Evolutionary conservation across 1,284 basidiomycete species (phyloP).

Genomic region (Leccinum subrobustum): DNA sequence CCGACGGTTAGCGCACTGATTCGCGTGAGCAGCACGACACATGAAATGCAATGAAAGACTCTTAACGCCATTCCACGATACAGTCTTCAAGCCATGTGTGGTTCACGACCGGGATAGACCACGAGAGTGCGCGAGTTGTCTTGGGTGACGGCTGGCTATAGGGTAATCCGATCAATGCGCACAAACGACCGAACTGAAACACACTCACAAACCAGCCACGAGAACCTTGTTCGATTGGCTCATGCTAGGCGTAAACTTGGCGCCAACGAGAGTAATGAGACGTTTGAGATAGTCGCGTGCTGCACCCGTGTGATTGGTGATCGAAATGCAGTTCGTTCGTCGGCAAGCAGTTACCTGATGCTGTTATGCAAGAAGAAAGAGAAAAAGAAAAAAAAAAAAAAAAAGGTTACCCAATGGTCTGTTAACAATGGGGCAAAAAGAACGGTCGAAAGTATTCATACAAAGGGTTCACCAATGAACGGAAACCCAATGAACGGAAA

Average conservation of each 20-base stretch:
- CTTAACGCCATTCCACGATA: slow-evolving; percentile 66
- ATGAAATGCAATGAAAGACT: background rate
- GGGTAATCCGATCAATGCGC: background rate
- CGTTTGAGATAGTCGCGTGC: slow-evolving; percentile 84
- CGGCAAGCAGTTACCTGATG: too few relatives aligned
- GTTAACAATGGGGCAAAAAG: too few relatives aligned
- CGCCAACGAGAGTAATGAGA: slow-evolving; percentile 76
- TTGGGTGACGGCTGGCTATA: slow-evolving; percentile 26
- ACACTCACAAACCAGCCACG: slow-evolving; percentile 77
- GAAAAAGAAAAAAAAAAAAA: too few relatives aligned
- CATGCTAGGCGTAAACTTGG: slow-evolving; percentile 79
- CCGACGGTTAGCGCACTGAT: slow-evolving; percentile 52
- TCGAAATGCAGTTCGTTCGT: slow-evolving; percentile 49
- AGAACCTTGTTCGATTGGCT: slow-evolving; percentile 72
- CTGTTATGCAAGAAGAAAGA: too few relatives aligned
- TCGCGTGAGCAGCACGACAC: background rate
- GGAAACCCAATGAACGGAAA: too few relatives aligned
- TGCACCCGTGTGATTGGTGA: slow-evolving; percentile 87
- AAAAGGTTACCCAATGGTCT: too few relatives aligned
- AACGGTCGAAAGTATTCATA: too few relatives aligned
- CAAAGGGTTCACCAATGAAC: too few relatives aligned
- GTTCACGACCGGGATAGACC: slow-evolving; percentile 86
- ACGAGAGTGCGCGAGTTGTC: slow-evolving; percentile 67
- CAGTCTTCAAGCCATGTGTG: slow-evolving; percentile 91
- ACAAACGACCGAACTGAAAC: background rate